A percentile compares a stretch with the other conserved stretches of the same genome.
phyloP scores from a whole-genome alignment of 164 flowering plant species.

The Umbellularia californica region DNA sequence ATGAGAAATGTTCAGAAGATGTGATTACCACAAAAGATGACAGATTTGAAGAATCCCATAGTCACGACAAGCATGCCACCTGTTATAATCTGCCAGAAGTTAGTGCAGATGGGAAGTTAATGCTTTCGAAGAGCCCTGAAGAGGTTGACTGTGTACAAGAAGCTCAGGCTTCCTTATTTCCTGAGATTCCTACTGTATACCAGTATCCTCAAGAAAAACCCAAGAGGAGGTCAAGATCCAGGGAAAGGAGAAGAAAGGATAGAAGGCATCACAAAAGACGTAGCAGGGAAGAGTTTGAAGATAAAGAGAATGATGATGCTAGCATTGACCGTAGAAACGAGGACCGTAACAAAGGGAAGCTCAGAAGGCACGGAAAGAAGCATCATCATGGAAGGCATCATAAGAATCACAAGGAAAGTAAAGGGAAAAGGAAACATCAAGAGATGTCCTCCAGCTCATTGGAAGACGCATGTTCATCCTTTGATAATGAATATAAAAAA shows the following conservation, averaged over 20 bases:
- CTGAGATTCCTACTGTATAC: neutral
- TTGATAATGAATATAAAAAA: constrained; percentile 2
- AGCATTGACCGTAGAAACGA: neutral
- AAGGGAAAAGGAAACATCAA: constrained; percentile 14
- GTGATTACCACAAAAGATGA: neutral
- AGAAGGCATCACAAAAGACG: constrained; percentile 10
- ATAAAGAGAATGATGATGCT: neutral
- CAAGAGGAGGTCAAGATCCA: constrained; percentile 7
- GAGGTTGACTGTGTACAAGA: neutral
- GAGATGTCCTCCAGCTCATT: constrained; percentile 13
- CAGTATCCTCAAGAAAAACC: constrained; percentile 8
- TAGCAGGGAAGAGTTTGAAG: constrained; percentile 7
- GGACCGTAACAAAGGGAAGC: neutral
- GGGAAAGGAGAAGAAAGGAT: constrained; percentile 12
- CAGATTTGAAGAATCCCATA: neutral
- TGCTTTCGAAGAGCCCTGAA: neutral
- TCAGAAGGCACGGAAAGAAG: constrained; percentile 7
- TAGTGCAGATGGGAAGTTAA: constrained; percentile 4
- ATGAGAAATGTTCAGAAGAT: neutral
- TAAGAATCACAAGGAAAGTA: constrained; percentile 12
- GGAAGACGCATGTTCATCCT: constrained; percentile 6
- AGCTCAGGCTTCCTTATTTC: neutral
- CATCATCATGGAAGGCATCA: constrained; percentile 2
- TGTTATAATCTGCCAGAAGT: constrained; percentile 1
- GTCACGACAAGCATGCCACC: constrained; percentile 6